phyloP scores from a whole-genome alignment of 148 eudicot species.

The Arctostaphylos glauca region DNA sequence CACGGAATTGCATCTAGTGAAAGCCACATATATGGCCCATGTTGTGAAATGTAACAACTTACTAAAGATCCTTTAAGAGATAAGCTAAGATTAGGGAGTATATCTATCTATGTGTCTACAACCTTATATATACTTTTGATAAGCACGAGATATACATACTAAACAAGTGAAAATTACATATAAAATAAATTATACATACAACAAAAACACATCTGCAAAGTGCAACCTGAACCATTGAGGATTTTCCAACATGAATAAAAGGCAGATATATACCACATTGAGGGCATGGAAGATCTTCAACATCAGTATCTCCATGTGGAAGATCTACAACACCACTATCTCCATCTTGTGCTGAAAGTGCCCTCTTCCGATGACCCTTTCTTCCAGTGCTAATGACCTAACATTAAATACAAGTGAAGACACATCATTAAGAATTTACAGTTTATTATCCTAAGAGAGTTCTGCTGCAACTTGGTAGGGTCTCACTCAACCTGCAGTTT shows the following conservation, averaged over 20 bases:
- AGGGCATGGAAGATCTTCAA: constrained; percentile 53
- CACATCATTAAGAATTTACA: neutral
- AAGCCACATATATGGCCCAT: neutral
- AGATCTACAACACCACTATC: constrained; percentile 39
- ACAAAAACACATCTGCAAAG: neutral
- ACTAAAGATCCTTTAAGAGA: neutral
- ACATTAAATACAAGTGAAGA: constrained; percentile 13
- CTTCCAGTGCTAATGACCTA: constrained; percentile 61
- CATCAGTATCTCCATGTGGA: constrained; percentile 34
- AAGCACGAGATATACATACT: neutral
- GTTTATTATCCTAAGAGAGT: neutral
- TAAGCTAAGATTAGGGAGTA: neutral
- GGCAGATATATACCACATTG: constrained; percentile 70
- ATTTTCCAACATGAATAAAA: neutral
- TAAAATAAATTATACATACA: neutral
- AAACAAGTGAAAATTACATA: neutral
- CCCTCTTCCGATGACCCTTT: constrained; percentile 57
- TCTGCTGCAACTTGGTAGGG: neutral
- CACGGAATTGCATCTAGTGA: neutral
- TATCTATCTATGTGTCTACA: neutral
- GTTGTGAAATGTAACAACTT: neutral
- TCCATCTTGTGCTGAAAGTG: constrained; percentile 35
- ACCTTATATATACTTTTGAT: too few relatives aligned
- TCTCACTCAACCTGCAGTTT: neutral
- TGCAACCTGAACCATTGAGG: neutral